Evolutionary conservation across 2,329 filamentous ascomycete species (phyloP).

Genomic region (Xylariaceae sp.): DNA sequence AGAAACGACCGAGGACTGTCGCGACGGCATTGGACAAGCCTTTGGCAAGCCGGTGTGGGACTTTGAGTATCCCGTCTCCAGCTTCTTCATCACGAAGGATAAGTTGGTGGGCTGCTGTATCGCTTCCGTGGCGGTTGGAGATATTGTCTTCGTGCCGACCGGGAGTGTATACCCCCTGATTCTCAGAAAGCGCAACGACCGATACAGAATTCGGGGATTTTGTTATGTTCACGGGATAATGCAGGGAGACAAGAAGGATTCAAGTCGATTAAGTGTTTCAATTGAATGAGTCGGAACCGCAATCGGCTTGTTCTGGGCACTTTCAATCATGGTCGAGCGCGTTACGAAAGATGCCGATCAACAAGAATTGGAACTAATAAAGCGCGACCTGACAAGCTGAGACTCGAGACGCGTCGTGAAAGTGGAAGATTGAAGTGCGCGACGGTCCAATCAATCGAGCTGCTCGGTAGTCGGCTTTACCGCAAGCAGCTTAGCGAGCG

Average conservation of each 20-base stretch:
- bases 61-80: neutral
- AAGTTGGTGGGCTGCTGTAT: slow-evolving; percentile 1
- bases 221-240: neutral
- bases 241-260: slow-evolving; percentile 12
- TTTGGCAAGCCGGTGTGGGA: neutral
- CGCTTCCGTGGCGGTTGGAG: neutral
- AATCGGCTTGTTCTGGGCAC: no score
- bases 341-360: no score
- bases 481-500: no score
- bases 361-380: no score
- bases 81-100: neutral
- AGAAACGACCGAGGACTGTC: neutral
- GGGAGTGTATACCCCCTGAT: neutral
- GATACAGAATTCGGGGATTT: neutral
- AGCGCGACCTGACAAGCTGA: no score
- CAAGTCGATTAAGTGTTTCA: no score
- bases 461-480: no score
- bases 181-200: neutral
- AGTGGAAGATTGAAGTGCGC: no score
- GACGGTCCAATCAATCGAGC: no score
- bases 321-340: no score
- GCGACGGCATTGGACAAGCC: neutral
- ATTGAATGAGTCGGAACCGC: no score
- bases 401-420: no score
- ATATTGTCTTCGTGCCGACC: neutral